A percentile compares a stretch with the other conserved stretches of the same genome.
phyloP scores from a whole-genome alignment of 163 green algal genomes.

The Picocystis sp. region DNA sequence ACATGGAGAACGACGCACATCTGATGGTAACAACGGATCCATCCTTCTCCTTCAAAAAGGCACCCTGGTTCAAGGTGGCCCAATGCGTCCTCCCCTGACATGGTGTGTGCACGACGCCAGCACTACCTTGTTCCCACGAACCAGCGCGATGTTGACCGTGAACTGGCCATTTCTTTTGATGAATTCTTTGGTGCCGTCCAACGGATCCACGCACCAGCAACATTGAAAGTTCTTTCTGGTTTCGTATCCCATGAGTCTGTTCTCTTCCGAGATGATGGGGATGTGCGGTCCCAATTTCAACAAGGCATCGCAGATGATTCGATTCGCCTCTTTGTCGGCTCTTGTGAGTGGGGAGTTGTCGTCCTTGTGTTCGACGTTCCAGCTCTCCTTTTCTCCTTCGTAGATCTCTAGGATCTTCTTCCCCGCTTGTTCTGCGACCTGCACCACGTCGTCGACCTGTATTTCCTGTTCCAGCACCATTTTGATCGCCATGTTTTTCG shows the following conservation, averaged over 20 bases:
- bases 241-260: slow-evolving; percentile 26
- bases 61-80: slow-evolving; percentile 41
- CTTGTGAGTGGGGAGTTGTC: slow-evolving; percentile 56
- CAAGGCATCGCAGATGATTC: slow-evolving; percentile 53
- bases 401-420: slow-evolving; percentile 59
- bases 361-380: slow-evolving; percentile 43
- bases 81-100: slow-evolving; percentile 37
- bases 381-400: slow-evolving; percentile 35
- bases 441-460: slow-evolving; percentile 29
- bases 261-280: slow-evolving; percentile 64
- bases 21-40: slow-evolving; percentile 5
- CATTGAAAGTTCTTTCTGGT: slow-evolving; percentile 42
- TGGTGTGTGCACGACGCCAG: slow-evolving; percentile 49
- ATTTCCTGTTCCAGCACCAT: neutral
- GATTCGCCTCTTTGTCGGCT: slow-evolving; percentile 56
- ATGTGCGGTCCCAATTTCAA: slow-evolving; percentile 32
- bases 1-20: slow-evolving; percentile 23
- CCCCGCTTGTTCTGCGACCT: slow-evolving; percentile 38
- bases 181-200: slow-evolving; percentile 81
- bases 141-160: slow-evolving; percentile 59
- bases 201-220: slow-evolving; percentile 65
- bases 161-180: slow-evolving; percentile 60
- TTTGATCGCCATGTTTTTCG: no score
- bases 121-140: slow-evolving; percentile 24
- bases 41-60: slow-evolving; percentile 22